Percentiles rank a stretch among this genome's conserved stretches.
Evolutionary conservation across 805 yeast species (phyloP).

Genomic region (Metschnikowia lunata): DNA sequence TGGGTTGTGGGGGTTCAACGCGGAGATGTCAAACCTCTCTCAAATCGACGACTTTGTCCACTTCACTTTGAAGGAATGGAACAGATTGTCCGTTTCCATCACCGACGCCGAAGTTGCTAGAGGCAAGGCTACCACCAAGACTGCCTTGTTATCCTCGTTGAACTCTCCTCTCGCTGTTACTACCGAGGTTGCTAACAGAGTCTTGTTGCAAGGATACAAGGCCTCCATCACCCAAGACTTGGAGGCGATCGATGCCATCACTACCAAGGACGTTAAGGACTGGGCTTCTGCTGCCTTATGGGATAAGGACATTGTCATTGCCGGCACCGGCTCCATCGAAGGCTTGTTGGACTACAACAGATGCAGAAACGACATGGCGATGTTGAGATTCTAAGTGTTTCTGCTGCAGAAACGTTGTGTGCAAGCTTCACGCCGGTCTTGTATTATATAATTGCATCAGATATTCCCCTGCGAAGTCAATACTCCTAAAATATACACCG

Average conservation of each 20-base stretch:
- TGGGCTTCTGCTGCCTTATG: constrained; percentile 77
- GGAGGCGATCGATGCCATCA: constrained; percentile 59
- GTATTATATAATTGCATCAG: constrained; percentile 18
- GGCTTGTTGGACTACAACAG: constrained; percentile 78
- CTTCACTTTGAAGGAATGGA: constrained; percentile 83
- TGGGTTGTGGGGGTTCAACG: constrained; percentile 81
- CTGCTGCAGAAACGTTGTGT: constrained; percentile 5
- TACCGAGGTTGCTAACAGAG: constrained; percentile 54
- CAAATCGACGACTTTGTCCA: constrained; percentile 74
- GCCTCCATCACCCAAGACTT: constrained; percentile 56
- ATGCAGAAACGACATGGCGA: constrained; percentile 83
- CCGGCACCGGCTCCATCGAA: constrained; percentile 86
- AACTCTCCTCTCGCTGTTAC: constrained; percentile 49
- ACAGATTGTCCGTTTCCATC: constrained; percentile 71
- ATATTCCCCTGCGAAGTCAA: constrained; percentile 12
- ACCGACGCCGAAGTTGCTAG: constrained; percentile 74
- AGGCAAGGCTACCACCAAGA: constrained; percentile 69
- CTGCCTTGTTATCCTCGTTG: constrained; percentile 51
- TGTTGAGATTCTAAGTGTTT: constrained; percentile 60
- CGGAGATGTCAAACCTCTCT: constrained; percentile 55
- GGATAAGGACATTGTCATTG: constrained; percentile 79
- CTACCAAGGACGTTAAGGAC: constrained; percentile 53
- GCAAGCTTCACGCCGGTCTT: constrained; percentile 9
- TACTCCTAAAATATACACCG: constrained; percentile 32
- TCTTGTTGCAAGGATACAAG: constrained; percentile 59